Evolutionary conservation across 1,139 yeast genomes (phyloP).

Genomic region (Williopsis jadinii): DNA sequence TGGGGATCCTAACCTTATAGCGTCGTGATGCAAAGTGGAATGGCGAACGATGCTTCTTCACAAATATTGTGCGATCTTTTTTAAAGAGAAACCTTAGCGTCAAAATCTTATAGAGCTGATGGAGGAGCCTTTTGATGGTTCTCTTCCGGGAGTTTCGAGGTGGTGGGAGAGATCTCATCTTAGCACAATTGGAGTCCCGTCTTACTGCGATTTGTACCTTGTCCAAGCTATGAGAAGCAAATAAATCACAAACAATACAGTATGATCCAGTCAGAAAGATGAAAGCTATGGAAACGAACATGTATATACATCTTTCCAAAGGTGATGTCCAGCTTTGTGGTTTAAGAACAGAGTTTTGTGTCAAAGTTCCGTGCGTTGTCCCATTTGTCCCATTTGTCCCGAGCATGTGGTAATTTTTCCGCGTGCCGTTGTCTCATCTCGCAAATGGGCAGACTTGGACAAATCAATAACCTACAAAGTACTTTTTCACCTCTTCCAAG

Average conservation of each 20-base stretch:
- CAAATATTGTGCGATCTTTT: conserved; percentile 6
- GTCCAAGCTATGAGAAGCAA: background rate
- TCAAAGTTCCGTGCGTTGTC: background rate
- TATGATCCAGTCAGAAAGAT: background rate
- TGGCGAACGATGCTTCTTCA: conserved; percentile 17
- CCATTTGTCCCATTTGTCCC: no score
- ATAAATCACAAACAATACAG: background rate
- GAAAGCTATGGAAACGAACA: background rate
- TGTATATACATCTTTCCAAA: background rate
- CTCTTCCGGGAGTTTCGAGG: conserved; percentile 19
- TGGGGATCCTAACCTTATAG: conserved; percentile 17
- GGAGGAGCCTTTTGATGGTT: conserved; percentile 10
- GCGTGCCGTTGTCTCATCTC: no score
- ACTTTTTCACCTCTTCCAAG: background rate
- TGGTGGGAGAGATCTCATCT: conserved; percentile 22
- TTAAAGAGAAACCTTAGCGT: conserved; percentile 14
- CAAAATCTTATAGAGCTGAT: conserved; percentile 9
- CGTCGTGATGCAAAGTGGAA: conserved; percentile 16
- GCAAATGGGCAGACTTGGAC: no score
- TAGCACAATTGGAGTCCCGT: background rate
- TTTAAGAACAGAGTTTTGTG: background rate
- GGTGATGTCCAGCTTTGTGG: background rate
- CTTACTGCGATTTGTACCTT: background rate
- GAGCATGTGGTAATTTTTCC: no score
- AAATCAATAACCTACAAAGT: background rate